Percentiles rank a stretch among this genome's conserved stretches.
Conservation (phyloP, 805 yeast species). For the Saccharomycopsis schoenii region DNA sequence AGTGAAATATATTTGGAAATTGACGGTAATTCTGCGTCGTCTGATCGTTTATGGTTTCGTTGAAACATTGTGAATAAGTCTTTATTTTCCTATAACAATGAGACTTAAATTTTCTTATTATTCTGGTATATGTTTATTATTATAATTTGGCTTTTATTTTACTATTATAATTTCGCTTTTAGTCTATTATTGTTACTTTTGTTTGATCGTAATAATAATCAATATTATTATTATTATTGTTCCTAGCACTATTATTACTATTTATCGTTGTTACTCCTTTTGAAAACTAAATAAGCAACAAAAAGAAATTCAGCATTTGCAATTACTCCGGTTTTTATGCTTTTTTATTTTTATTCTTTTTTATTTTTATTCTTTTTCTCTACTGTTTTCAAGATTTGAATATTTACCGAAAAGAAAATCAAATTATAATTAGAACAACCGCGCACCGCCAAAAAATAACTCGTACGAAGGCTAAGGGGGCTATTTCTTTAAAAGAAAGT, state of each 20-base stretch:
- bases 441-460: background rate
- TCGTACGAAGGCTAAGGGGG: background rate
- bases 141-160: background rate
- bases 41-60: background rate
- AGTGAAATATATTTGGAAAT: background rate
- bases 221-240: too few relatives aligned
- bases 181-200: too few relatives aligned
- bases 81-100: too few relatives aligned
- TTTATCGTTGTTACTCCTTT: too few relatives aligned
- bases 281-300: too few relatives aligned
- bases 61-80: background rate
- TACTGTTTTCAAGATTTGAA: background rate
- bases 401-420: background rate
- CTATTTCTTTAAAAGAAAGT: background rate
- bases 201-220: too few relatives aligned
- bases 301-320: background rate
- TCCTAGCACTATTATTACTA: too few relatives aligned
- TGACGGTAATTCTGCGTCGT: background rate
- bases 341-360: background rate
- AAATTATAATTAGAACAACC: background rate
- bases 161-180: too few relatives aligned
- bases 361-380: background rate
- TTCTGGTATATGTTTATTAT: too few relatives aligned
- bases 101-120: too few relatives aligned
- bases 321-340: background rate